These are phyloP conservation scores for Suillus subalutaceus DNA, from an alignment of 768 basidiomycete species.

Conservation along the genomic window DNA sequence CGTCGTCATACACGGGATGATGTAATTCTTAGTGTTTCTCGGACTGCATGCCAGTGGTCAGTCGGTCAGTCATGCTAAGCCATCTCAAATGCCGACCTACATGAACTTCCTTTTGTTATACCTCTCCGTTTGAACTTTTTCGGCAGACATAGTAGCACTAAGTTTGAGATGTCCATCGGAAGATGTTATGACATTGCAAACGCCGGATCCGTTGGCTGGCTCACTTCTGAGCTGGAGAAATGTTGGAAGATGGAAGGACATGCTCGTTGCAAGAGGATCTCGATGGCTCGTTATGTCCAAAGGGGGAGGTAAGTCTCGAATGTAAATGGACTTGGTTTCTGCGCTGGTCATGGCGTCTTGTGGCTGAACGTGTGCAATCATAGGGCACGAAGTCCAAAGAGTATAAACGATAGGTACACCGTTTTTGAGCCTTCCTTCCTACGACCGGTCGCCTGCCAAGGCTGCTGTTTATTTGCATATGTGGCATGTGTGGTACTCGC, in stretches of 20 bases:
- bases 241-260: neutral
- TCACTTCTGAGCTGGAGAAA: neutral
- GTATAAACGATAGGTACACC: too few species aligned
- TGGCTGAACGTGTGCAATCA: neutral
- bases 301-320: neutral
- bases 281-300: too few species aligned
- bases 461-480: too few species aligned
- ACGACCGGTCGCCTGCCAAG: too few species aligned
- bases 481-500: too few species aligned
- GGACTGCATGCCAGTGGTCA: too few species aligned
- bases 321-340: neutral
- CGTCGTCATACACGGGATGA: too few species aligned
- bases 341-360: neutral
- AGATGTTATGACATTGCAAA: neutral
- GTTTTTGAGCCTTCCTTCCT: too few species aligned
- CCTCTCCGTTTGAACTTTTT: neutral
- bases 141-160: neutral
- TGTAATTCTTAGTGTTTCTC: too few species aligned
- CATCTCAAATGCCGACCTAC: neutral
- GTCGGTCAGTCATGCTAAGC: neutral
- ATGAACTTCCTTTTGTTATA: neutral
- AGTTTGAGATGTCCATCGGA: neutral
- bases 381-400: too few species aligned
- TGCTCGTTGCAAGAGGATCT: too few species aligned
- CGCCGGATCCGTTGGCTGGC: neutral